These are phyloP conservation scores for Saccharomyces hybrid DNA, from an alignment of 1,139 yeast genomes.

Conservation along the genomic window DNA sequence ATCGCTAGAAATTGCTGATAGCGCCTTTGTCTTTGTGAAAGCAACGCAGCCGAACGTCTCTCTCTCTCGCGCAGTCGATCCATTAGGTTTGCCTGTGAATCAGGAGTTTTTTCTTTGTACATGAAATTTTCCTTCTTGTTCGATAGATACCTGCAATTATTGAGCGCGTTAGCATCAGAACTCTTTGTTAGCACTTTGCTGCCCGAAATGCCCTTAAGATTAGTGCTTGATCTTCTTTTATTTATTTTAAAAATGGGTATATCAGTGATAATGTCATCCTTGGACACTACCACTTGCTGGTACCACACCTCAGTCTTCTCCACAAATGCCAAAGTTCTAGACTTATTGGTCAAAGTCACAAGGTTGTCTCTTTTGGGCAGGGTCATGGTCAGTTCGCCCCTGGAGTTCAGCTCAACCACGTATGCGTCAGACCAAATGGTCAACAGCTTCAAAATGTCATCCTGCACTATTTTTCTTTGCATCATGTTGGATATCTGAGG, in stretches of 20 bases:
- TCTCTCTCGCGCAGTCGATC: slow-evolving; percentile 28
- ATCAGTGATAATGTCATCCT: slow-evolving; percentile 12
- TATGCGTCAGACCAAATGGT: slow-evolving; percentile 27
- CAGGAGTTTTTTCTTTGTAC: slow-evolving; percentile 14
- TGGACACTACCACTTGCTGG: background rate
- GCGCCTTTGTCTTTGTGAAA: slow-evolving; percentile 31
- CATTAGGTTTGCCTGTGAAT: slow-evolving; percentile 20
- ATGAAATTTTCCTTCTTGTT: slow-evolving; percentile 16
- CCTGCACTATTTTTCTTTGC: slow-evolving; percentile 18
- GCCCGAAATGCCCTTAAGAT: background rate
- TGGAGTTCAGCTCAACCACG: slow-evolving; percentile 17
- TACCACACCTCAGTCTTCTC: slow-evolving; percentile 24
- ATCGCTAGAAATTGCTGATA: slow-evolving; percentile 37
- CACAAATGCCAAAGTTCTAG: slow-evolving; percentile 23
- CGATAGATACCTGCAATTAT: slow-evolving; percentile 10
- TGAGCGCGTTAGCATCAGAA: slow-evolving; percentile 1
- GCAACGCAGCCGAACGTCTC: slow-evolving; percentile 21
- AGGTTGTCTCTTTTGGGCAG: slow-evolving; percentile 18
- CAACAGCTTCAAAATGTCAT: slow-evolving; percentile 14
- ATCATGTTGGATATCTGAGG: slow-evolving; percentile 29
- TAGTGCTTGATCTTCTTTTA: slow-evolving; percentile 17
- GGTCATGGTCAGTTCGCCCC: slow-evolving; percentile 20
- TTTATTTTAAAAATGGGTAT: slow-evolving; percentile 18
- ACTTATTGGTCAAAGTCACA: slow-evolving; percentile 17
- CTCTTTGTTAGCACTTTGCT: slow-evolving; percentile 1